These are phyloP conservation scores for Phytophthora litchii DNA, from an alignment of 352 stramenopile genomes.

Conservation along the genomic window DNA sequence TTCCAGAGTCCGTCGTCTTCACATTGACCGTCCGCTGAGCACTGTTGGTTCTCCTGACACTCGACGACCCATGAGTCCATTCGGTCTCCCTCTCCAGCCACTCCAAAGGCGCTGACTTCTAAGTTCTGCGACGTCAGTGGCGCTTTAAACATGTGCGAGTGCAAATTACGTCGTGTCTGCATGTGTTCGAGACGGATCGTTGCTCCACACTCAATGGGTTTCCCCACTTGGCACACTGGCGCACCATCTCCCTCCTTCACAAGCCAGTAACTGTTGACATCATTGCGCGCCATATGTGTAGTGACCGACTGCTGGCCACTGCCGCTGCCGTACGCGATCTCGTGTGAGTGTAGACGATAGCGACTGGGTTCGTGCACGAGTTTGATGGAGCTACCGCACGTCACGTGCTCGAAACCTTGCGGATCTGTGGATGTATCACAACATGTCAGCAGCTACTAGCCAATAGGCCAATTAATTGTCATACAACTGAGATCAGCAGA, in stretches of 20 bases:
- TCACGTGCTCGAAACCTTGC: conserved; percentile 80
- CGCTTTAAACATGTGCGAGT: conserved; percentile 75
- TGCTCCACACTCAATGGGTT: conserved; percentile 66
- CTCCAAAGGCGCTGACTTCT: conserved; percentile 84
- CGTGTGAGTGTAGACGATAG: conserved; percentile 85
- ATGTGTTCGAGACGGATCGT: conserved; percentile 81
- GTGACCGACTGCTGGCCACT: conserved; percentile 86
- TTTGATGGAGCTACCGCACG: conserved; percentile 86
- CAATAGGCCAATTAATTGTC: conserved; percentile 8
- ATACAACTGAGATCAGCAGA: conserved; percentile 78
- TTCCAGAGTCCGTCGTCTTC: conserved; percentile 80
- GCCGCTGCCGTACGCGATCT: conserved; percentile 79
- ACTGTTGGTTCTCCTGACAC: conserved; percentile 76
- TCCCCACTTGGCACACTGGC: conserved; percentile 49
- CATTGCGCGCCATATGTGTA: conserved; percentile 66
- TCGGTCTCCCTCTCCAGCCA: conserved; percentile 75
- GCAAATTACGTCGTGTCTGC: conserved; percentile 75
- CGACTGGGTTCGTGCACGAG: conserved; percentile 74
- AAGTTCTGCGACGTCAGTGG: conserved; percentile 63
- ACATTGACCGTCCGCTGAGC: conserved; percentile 67
- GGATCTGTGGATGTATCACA: conserved; percentile 48
- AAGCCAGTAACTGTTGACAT: conserved; percentile 89
- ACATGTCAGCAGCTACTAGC: conserved; percentile 4
- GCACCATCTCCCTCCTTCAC: conserved; percentile 77
- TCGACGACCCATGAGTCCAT: conserved; percentile 81